Evolutionary conservation across 192 early-diverging fungal species (phyloP).

Genomic region (Gigaspora rosea): DNA sequence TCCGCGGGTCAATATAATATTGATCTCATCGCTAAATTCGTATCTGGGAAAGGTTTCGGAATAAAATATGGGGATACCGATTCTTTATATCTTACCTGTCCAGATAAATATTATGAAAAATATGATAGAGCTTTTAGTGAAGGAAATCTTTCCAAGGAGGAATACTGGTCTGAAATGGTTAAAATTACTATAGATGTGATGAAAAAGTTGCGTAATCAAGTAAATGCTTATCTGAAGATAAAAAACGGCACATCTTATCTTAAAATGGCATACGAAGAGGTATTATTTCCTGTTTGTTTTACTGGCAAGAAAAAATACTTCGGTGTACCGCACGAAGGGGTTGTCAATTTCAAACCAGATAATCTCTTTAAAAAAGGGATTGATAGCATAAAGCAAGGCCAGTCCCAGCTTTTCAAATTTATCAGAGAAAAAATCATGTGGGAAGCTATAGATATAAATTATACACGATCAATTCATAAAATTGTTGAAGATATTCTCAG

Average conservation of each 20-base stretch:
- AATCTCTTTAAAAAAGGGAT: slow-evolving; percentile 9
- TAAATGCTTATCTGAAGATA: neutral
- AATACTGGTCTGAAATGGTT: too few species aligned
- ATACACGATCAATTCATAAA: neutral
- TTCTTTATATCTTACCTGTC: slow-evolving; percentile 11
- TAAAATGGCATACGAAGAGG: slow-evolving; percentile 12
- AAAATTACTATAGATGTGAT: neutral
- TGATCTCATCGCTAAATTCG: neutral
- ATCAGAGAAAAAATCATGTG: neutral
- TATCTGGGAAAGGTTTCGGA: neutral
- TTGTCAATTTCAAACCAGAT: neutral
- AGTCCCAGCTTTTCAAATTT: neutral
- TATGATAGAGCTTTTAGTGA: neutral
- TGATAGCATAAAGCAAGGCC: neutral
- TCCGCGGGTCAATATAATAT: slow-evolving; percentile 11
- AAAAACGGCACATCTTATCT: neutral
- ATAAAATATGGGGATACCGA: slow-evolving; percentile 1
- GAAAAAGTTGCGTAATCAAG: neutral
- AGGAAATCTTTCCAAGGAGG: too few species aligned
- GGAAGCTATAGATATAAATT: neutral
- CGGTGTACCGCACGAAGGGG: neutral
- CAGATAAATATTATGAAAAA: slow-evolving; percentile 15
- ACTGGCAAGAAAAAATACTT: slow-evolving; percentile 20
- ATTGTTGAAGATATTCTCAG: slow-evolving; percentile 10
- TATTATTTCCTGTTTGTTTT: slow-evolving; percentile 4